Evolutionary conservation across 768 basidiomycete species (phyloP), one percentile per base, ranked within the genome.

Genomic region (Pleurotus tuoliensis): DNA sequence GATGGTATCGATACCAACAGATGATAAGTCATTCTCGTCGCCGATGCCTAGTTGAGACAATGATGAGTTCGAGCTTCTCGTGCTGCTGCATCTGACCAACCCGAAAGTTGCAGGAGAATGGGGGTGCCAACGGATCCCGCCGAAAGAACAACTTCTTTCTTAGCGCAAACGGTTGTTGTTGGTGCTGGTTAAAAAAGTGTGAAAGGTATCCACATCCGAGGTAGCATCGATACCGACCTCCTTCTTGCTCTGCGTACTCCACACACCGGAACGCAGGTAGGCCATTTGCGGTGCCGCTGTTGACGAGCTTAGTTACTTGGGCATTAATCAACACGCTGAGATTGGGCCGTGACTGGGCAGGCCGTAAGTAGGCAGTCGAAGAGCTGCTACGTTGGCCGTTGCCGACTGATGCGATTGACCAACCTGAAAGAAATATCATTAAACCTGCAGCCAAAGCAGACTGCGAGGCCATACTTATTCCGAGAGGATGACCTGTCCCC

Each of bases 291-390:
- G 40, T 49, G 13, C 56, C 55, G n/a, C 58, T 57, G 20, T 65
- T 64, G 5, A 69, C 41, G 1, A 74, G 60, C 38, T 66, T 67
- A 5, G 67, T 64, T 4, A 70, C 73, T 13, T 66, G 66, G 1
- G 72, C 68, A 49, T 71, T 67, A 20, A 73, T 55, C 16, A 76
- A 57, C 20, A 78, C 68, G 41, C 70, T 64, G 12, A 79, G 61
- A 56, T 77, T 76, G 8, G 64, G 59, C 1, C 75, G 72, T 4
- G 60, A 46, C 7, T 67, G 56, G 30, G 57, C 66, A 11, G 64
- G 59, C 0, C 59, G 62, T 5, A 76, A 65, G 60, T 75, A 77
- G 11, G 67, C 63, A 3, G 68, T 71, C 1, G 73, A 72, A 44
- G 76, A 72, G 46, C 69, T 73, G 60, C 73, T 75, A 22, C 74